Conservation (phyloP, 495 filamentous ascomycete genomes). For the Aspergillus bertholletiae region DNA sequence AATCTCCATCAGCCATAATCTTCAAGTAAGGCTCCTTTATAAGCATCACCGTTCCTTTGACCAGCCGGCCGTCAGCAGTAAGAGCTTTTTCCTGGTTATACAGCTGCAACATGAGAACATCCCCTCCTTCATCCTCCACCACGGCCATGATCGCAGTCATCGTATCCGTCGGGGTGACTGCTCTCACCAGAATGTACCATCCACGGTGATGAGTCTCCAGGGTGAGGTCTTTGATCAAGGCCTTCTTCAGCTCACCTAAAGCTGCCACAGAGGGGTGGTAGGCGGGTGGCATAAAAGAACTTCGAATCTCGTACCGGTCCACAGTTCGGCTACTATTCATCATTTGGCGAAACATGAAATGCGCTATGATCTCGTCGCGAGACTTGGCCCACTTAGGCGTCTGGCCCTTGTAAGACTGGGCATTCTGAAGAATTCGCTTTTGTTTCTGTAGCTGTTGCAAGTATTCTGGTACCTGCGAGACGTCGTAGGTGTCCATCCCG, state of each 20-base stretch:
- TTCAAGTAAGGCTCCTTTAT: constrained; percentile 55
- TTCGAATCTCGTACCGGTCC: constrained; percentile 2
- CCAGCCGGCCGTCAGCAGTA: constrained; percentile 21
- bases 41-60: constrained; percentile 28
- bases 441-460: constrained; percentile 9
- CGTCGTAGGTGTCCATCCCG: constrained; percentile 27
- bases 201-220: constrained; percentile 52
- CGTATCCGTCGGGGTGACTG: constrained; percentile 33
- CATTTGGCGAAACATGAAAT: constrained; percentile 15
- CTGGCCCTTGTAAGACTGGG: constrained; percentile 15
- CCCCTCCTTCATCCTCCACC: constrained; percentile 47
- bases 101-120: constrained; percentile 43
- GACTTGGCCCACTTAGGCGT: constrained; percentile 13
- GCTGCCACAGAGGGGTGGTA: constrained; percentile 23
- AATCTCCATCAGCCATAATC: constrained; percentile 28
- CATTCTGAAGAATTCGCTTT: constrained; percentile 13
- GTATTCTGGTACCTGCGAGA: constrained; percentile 14
- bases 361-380: constrained; percentile 17
- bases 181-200: constrained; percentile 38
- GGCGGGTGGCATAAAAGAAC: constrained; percentile 19
- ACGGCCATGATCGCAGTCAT: constrained; percentile 43
- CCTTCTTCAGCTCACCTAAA: constrained; percentile 18
- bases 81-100: constrained; percentile 37
- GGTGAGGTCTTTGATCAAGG: constrained; percentile 29
- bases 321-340: background rate